Percentiles rank a stretch among this genome's conserved stretches.
Evolutionary conservation across 1,284 basidiomycete genomes (phyloP).

Genomic region (Mixia osmundae): DNA sequence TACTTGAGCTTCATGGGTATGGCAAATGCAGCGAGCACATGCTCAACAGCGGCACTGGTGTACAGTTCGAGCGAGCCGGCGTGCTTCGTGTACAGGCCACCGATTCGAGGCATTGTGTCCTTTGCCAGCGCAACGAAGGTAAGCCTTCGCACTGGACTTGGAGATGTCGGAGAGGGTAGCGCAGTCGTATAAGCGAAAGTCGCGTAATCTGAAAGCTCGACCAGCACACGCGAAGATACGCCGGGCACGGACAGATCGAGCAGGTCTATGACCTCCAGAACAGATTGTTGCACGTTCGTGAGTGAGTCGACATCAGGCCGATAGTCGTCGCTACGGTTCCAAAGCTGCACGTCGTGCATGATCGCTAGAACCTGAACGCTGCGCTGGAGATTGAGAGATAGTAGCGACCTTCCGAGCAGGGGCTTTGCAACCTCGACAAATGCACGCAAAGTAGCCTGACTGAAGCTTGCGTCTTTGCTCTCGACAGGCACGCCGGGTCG

Average conservation of each 20-base stretch:
- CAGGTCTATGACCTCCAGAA: conserved; percentile 40
- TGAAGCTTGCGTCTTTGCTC: conserved; percentile 19
- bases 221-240: conserved; percentile 45
- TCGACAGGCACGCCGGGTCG: conserved; percentile 4
- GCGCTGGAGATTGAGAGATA: conserved; percentile 28
- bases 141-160: conserved; percentile 28
- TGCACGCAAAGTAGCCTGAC: conserved; percentile 65
- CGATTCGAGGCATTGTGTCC: conserved; percentile 57
- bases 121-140: conserved; percentile 74
- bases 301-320: conserved; percentile 61
- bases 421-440: conserved; percentile 42
- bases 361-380: conserved; percentile 46
- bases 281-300: conserved; percentile 49
- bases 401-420: conserved; percentile 16
- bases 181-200: conserved; percentile 61
- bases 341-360: conserved; percentile 57
- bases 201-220: conserved; percentile 59
- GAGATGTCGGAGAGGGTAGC: conserved; percentile 3
- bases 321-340: conserved; percentile 59
- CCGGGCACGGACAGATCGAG: conserved; percentile 38
- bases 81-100: conserved; percentile 37
- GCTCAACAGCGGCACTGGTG: conserved; percentile 55
- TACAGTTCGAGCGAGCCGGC: conserved; percentile 41
- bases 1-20: conserved; percentile 86
- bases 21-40: conserved; percentile 55